Evolutionary conservation across 2,329 filamentous ascomycete species (phyloP).

Genomic region (Cladosporium sp.): DNA sequence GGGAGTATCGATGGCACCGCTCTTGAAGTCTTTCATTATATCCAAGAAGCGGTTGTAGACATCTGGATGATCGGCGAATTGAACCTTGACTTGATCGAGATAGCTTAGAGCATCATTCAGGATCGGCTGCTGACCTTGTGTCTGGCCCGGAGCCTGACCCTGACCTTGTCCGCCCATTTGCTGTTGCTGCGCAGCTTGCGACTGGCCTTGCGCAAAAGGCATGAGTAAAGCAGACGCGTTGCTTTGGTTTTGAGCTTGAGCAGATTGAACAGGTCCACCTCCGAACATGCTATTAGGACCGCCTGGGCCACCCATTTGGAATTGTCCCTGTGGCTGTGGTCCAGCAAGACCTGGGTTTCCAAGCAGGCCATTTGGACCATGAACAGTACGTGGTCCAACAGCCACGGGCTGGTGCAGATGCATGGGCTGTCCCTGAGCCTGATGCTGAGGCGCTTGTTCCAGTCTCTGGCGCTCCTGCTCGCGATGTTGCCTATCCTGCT

Average conservation of each 20-base stretch:
- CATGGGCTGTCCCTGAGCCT: slow-evolving; percentile 79
- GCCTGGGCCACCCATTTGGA: slow-evolving; percentile 59
- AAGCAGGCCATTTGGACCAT: slow-evolving; percentile 87
- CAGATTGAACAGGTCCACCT: slow-evolving; percentile 70
- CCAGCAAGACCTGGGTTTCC: slow-evolving; percentile 56
- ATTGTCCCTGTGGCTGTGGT: slow-evolving; percentile 48
- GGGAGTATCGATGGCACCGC: slow-evolving; percentile 95
- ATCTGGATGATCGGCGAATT: slow-evolving; percentile 94
- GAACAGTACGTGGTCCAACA: slow-evolving; percentile 74
- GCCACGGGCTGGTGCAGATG: slow-evolving; percentile 94
- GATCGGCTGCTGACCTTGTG: slow-evolving; percentile 82
- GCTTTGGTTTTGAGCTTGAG: slow-evolving; percentile 53
- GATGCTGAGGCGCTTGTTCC: slow-evolving; percentile 73
- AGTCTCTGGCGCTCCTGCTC: slow-evolving; percentile 67
- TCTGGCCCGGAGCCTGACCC: slow-evolving; percentile 46
- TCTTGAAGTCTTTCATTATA: slow-evolving; percentile 99
- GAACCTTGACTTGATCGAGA: slow-evolving; percentile 96
- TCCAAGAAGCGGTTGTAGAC: slow-evolving; percentile 97
- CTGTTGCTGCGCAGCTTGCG: slow-evolving; percentile 34
- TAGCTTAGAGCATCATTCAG: slow-evolving; percentile 89
- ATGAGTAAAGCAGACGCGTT: slow-evolving; percentile 50
- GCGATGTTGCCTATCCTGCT: slow-evolving; percentile 63
- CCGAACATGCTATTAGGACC: slow-evolving; percentile 69
- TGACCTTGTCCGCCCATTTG: slow-evolving; percentile 25
- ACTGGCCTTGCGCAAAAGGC: slow-evolving; percentile 43